phyloP scores from a whole-genome alignment of 2,329 filamentous ascomycete genomes.

The Salinomyces thailandicus region DNA sequence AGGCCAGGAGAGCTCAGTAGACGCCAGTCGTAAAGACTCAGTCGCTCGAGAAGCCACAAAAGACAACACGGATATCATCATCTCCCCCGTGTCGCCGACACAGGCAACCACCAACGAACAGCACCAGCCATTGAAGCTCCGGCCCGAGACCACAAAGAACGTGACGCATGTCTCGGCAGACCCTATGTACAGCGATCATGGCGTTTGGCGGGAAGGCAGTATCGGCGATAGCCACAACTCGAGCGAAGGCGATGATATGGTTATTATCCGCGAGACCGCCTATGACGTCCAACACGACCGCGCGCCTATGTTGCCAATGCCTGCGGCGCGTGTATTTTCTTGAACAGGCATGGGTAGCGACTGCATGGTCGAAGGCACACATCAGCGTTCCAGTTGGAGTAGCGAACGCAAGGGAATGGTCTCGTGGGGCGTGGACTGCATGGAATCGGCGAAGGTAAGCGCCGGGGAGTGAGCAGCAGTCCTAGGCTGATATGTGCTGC shows the following conservation, averaged over 20 bases:
- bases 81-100: conserved; percentile 1
- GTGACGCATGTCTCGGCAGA: conserved; percentile 11
- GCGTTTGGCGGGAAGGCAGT: conserved; percentile 8
- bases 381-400: too few species aligned
- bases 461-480: not conserved
- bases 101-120: conserved; percentile 3
- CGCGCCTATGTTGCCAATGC: conserved; percentile 12
- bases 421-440: not conserved
- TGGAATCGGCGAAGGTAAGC: not conserved
- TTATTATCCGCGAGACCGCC: conserved; percentile 19
- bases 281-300: conserved; percentile 18
- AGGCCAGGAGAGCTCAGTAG: not conserved
- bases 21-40: conserved; percentile 5
- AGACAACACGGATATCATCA: not conserved
- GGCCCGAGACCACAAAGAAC: conserved; percentile 11
- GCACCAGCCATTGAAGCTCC: conserved; percentile 8
- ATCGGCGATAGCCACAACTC: conserved; percentile 12
- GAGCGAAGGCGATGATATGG: conserved; percentile 14
- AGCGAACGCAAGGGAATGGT: too few species aligned
- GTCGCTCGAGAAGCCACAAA: not conserved
- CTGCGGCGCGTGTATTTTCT: too few species aligned
- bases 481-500: not conserved
- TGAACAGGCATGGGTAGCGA: too few species aligned
- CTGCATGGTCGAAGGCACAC: too few species aligned
- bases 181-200: conserved; percentile 5